Base-by-base conservation (phyloP, 352 stramenopile species). In the Thraustochytrium striatum region DNA sequence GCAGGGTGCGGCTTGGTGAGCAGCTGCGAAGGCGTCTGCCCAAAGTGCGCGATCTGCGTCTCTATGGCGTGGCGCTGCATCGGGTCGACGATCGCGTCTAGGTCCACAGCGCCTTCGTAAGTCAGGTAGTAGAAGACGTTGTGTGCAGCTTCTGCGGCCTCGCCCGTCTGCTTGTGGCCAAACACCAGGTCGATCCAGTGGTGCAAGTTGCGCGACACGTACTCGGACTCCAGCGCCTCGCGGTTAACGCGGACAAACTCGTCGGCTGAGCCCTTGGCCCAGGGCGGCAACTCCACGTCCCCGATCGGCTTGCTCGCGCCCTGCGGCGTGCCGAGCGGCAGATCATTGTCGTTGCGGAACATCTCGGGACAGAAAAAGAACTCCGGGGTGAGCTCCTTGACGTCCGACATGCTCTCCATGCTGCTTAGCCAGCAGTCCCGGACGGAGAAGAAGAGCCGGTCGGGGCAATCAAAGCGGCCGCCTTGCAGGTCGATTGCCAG, bases 141-240 rank as follows among this genome's bases (percentile, higher is more conserved):
- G 59, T 94, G 90, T 2, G 88, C 86, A 33, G 92, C 87, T n/a
- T 91, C 84, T 0, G 91, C 90, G 9, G 86, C 87, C 21, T 82
- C 38, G 28, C 81, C 81, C 21, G 91, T 87, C 84, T 99, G 97
- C 81, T 99, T 98, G 85, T 89, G 98, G 8, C 97, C 97, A 85
- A 99, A 99, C 28, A 99, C 96, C 8, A 99, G 89, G 86, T 99
- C 97, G 33, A 99, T 90, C 97, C 97, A 99, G 78, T 91, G 86
- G 84, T 99, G 95, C 28, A 99, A 85, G 85, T 98, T 89, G 39
- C 88, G 87, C 38, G 94, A 99, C 0, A 99, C 96, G 81, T 97
- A 90, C 28, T 99, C 95, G 83, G 93, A 98, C 82, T 99, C 97
- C 8, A 99, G 88, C 28, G 97, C 95, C 33, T 92, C 88, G 35